Evolutionary conservation across 2,329 filamentous ascomycete species (phyloP).

Genomic region (Fusarium hainanense): DNA sequence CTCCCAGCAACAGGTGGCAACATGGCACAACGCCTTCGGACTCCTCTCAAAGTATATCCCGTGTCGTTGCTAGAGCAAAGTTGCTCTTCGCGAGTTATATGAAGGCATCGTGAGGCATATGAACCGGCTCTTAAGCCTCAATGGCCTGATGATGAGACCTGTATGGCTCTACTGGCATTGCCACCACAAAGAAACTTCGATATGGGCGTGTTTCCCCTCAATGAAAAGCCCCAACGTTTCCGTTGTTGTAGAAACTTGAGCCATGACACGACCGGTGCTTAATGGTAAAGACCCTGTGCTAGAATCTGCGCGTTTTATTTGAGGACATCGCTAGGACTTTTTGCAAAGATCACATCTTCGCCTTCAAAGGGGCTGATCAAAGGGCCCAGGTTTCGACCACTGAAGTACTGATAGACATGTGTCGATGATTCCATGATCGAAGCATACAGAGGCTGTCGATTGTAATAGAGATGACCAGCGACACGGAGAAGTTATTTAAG

Average conservation of each 20-base stretch:
- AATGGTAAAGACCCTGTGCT: not conserved
- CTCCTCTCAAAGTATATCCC: not conserved
- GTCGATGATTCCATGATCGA: constrained; percentile 10
- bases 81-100: not conserved
- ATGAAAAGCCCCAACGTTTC: not conserved
- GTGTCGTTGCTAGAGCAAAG: constrained; percentile 5
- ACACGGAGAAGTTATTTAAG: constrained; percentile 17
- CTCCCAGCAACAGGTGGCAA: not conserved
- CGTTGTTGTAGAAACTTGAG: not conserved
- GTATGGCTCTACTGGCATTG: not conserved
- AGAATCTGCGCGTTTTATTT: not conserved
- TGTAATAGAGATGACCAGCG: not conserved
- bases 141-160: not conserved
- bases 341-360: not conserved
- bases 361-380: not conserved
- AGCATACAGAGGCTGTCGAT: not conserved
- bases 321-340: not conserved
- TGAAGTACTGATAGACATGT: not conserved
- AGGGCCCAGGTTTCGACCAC: not conserved
- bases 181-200: not conserved
- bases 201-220: not conserved
- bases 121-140: not conserved
- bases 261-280: not conserved
- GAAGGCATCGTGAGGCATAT: not conserved
- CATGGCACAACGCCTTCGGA: not conserved